Base-by-base conservation (phyloP, 139 green algal species). In the Closterium sp. region DNA sequence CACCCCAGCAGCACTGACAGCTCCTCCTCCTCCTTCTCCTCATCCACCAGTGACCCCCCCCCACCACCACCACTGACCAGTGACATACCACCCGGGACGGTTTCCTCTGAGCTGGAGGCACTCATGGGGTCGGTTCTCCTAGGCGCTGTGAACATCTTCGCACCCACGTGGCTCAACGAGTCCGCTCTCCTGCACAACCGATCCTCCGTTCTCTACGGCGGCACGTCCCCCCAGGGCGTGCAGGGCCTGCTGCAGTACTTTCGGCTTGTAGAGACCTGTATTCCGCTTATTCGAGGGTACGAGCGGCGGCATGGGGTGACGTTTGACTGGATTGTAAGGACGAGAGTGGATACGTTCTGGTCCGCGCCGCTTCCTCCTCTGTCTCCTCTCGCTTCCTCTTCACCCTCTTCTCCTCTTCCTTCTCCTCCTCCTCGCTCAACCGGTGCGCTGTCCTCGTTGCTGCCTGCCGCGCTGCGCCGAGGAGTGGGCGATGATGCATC, bases 241-340 rank as follows among this genome's bases (percentile, higher is more conserved):
- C 91, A 94, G 91, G 91, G 91, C 45, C 89, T 94, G 2, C 29
- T 94, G 29, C 89, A 94, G 32, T 94, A 94, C 31, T 93, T 94
- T 30, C 28, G 19, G 1, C 91, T 94, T 31, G 91, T 94, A 9
- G 91, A 94, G 13, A 29, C 28, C 24, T 94, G 91, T 79, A 30
- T 30, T 2, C 31, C 88, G 27, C 22, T 93, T 5, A 94, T 94
- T 7, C 2, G 30, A 30, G 31, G 32, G 27, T 27, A 93, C 89
- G 91, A 94, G 89, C 29, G 17, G 22, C 90, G 27, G 27, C 73
- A 86, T 31, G 30, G 91, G 11, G 31, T 94, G 1, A 31, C 31
- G 24, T 94, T 91, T 31, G 24, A 22, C 30, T 91, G 89, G 89
- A 89, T 94, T 30, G 27, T 94, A 19, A 2, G 91, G 1, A 92